A percentile compares a stretch with the other conserved stretches of the same genome.
phyloP scores from a whole-genome alignment of 306 rosid genomes.

The Adenanthera pavonina region DNA sequence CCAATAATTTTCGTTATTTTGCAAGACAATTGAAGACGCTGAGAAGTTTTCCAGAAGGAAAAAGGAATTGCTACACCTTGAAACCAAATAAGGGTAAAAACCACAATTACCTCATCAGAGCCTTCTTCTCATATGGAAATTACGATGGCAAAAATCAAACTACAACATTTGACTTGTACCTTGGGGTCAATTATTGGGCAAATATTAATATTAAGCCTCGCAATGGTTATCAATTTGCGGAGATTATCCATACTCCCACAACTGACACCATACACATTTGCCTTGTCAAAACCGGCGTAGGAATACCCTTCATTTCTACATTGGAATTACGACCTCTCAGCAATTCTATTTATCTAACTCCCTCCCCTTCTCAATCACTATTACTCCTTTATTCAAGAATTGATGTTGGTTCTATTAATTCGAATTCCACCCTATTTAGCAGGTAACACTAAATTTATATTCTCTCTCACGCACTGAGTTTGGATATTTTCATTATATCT shows the following conservation, averaged over 20 bases:
- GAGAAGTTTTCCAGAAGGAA: slow-evolving; percentile 35
- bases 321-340: slow-evolving; percentile 46
- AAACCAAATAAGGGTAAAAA: slow-evolving; percentile 39
- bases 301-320: slow-evolving; percentile 33
- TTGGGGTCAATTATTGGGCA: slow-evolving; percentile 51
- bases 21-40: background rate
- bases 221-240: accelerated
- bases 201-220: background rate
- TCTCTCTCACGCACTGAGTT: background rate
- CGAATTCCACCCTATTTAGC: background rate
- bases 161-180: slow-evolving; percentile 45
- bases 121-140: slow-evolving; percentile 45
- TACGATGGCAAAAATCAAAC: slow-evolving; percentile 42
- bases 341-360: slow-evolving; percentile 12
- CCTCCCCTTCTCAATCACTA: background rate
- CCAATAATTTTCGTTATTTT: background rate
- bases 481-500: background rate
- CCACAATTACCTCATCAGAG: slow-evolving; percentile 47
- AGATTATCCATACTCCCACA: slow-evolving; percentile 42
- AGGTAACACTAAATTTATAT: background rate
- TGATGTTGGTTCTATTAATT: slow-evolving; percentile 23
- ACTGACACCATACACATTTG: slow-evolving; percentile 42
- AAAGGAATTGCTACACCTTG: slow-evolving; percentile 52
- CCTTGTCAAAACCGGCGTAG: slow-evolving; percentile 32
- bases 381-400: background rate